Base-by-base conservation (phyloP, 2,329 filamentous ascomycete species). In the Monosporascus sp. region DNA sequence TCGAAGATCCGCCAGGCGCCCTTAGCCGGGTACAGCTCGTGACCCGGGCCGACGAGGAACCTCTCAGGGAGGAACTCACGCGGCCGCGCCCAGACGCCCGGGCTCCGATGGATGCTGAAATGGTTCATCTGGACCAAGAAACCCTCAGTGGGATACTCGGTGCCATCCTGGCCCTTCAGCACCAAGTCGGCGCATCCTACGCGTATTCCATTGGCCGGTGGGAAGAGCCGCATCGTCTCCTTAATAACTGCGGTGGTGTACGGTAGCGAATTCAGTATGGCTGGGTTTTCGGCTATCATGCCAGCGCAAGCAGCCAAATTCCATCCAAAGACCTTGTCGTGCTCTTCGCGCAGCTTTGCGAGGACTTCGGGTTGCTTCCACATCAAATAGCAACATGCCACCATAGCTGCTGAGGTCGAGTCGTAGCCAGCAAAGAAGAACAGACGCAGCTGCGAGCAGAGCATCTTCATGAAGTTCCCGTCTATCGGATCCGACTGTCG, bases 1-100 rank as follows among this genome's bases (percentile, higher is more conserved):
- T 79, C 78, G 62, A 85, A 85, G 0, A 77, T 71, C 8, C 80
- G 72, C 71, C 73, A 84, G 1, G 79, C 81, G 42, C 74, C 72
- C 48, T 75, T 72, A 47, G 64, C 55, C 36, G 67, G 65, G 51
- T 68, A 62, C 38, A 66, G 64, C 57, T 64, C 63, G 58, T 74
- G 60, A 17, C 60, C 68, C 0, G 64, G 64, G 9, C 59, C 64
- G 5, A 66, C 66, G 37, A 75, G 63, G 64, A 69, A 81, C 6
- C 78, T 73, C 45, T 80, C 77, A 0, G 73, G 78, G 3, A 78
- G 54, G 60, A 79, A 81, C 14, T 69, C 65, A n/a, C 69, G 62
- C 0, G 76, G 68, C 3, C 72, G 65, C 1, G 66, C 64, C 74
- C 74, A 82, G 58, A 71, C 69, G 3, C 56, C 57, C 3, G 70